Evolutionary conservation across 2,329 filamentous ascomycete genomes (phyloP), one percentile per base, ranked within the genome.

Genomic region (Atkinsonella texensis): DNA sequence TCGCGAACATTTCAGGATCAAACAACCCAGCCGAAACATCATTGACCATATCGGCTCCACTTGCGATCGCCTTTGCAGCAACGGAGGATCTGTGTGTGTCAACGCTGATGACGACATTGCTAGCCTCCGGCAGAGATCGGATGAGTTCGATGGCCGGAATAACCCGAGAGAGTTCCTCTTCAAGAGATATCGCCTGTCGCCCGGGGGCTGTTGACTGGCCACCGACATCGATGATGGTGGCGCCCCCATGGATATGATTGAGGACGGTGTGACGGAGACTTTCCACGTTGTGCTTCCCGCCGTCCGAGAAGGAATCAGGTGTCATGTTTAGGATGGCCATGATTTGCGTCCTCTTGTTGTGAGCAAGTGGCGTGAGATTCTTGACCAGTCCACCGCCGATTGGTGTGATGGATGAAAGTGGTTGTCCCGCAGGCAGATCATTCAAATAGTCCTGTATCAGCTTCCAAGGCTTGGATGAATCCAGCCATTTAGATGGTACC

Each of bases 321-420:
- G 93, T 97, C 49, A 95, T 72, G 68, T 98, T 98, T 45, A 97
- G 74, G 56, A 98, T 95, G 51, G 87, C 87, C 93, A 98, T 98
- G 58, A 96, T 70, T 45, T 81, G 80, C 0, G 91, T 96, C 50
- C 71, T 74, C 46, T 83, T 78, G 45, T 75, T 72, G 7, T 75
- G 69, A 33, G 72, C 69, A 32, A 81, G 69, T 17, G 86, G 75
- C 48, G 79, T 78, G 40, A 93, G 68, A 1, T 80, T 72, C 11
- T 74, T 67, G 4, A 64, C 53, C 3, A 65, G 64, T 6, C 66
- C 45, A 2, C 73, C 74, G 38, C 73, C 74, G 38, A 84, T 65
- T 2, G 80, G 79, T 1, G 79, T 82, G 49, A 83, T 64, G 13
- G 80, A 77, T 3, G 80, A 81, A 13, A 85, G 67, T 1, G 77